phyloP scores from a whole-genome alignment of 2,329 filamentous ascomycete genomes.

The Fusarium oligoseptatum region DNA sequence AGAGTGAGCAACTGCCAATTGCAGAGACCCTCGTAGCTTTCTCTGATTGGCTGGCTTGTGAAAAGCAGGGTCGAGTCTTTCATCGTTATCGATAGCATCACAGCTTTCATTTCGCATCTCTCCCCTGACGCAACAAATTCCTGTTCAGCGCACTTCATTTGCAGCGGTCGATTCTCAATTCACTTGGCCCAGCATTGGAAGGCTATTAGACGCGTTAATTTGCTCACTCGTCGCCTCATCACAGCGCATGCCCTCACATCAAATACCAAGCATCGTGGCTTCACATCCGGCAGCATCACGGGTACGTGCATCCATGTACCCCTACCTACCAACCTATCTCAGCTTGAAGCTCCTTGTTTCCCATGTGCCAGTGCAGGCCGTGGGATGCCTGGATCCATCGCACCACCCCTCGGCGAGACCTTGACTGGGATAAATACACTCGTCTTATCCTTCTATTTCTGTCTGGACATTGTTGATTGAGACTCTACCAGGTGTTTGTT shows the following conservation, averaged over 20 bases:
- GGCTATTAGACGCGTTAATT: background rate
- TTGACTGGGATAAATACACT: constrained; percentile 22
- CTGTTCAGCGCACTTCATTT: constrained; percentile 12
- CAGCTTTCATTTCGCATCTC: constrained; percentile 38
- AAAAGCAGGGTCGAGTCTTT: constrained; percentile 13
- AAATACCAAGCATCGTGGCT: background rate
- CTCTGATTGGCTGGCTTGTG: constrained; percentile 23
- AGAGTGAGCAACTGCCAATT: background rate
- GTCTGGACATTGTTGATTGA: constrained; percentile 31
- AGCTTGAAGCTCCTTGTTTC: constrained; percentile 12
- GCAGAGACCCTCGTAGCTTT: background rate
- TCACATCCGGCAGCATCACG: constrained; percentile 7
- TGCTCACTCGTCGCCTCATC: background rate
- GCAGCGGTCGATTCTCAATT: constrained; percentile 8
- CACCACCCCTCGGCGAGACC: constrained; percentile 23
- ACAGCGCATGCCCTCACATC: background rate
- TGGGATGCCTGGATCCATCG: constrained; percentile 24
- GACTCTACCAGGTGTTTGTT: constrained; percentile 9
- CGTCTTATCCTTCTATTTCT: background rate
- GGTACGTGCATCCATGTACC: constrained; percentile 32
- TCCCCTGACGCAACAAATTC: constrained; percentile 6
- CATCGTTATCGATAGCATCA: constrained; percentile 40
- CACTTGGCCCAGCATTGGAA: background rate
- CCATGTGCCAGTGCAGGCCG: constrained; percentile 23
- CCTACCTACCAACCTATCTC: background rate